Base-by-base conservation (phyloP, 352 stramenopile genomes). In the Sclerospora graminicola region DNA sequence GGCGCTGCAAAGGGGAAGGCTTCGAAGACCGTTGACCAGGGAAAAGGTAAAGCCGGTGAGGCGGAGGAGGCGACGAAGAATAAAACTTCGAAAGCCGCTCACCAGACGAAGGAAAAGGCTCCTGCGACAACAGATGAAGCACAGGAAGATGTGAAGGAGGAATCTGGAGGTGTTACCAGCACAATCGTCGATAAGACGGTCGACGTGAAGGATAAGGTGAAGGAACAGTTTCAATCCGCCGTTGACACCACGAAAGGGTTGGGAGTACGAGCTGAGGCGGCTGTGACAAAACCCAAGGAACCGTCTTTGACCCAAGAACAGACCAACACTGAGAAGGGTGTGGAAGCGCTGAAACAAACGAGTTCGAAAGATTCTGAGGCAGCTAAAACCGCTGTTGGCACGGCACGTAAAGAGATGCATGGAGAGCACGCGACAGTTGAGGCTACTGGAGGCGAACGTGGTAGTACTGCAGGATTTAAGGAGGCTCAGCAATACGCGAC, bases 241-340 rank as follows among this genome's bases (percentile, higher is more conserved):
- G 44, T 34, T 16, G 39, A 66, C 7, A 60, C 42, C 26, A 48
- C 33, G 2, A 54, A 47, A 46, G 24, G 36, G 5, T 28, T 41
- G 19, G 41, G 36, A 0, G 27, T 39, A 5, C 30, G 41, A 20
- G 27, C 23, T 45, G 51, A 51, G 26, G 29, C 33, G 16, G 38
- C 49, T 34, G 18, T 36, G 5, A 49, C 29, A 15, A 59, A 59
- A 21, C 35, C 48, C 2, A 66, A 56, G 24, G 54, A 63, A 34
- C 44, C 54, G 21, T 44, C 34, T 26, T 19, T 16, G 31, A 55
- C 48, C 0, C 45, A 57, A 18, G 33, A 51, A 0, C 19, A 62
- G 31, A 53, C 43, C 0, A 46, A 33, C 7, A 34, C 39, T 1
- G 51, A 57, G 19, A 51, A 57, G 18, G 14, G 2, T 7, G n/a